Base-by-base conservation (phyloP, 2,329 filamentous ascomycete species). In the Escovopsis sp. region DNA sequence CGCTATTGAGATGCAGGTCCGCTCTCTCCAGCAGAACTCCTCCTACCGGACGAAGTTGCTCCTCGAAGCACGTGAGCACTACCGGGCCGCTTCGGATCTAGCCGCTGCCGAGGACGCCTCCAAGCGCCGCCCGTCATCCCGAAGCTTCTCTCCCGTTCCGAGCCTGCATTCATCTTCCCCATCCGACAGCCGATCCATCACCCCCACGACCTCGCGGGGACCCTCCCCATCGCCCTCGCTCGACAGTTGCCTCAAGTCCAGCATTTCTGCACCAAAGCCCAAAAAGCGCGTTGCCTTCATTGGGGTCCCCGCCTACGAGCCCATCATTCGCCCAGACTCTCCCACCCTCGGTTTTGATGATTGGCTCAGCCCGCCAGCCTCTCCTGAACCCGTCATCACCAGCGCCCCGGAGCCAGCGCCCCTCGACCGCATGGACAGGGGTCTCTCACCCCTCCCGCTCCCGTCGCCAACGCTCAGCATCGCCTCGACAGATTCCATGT, bases 281-380 rank as follows among this genome's bases (percentile, higher is more conserved):
- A 64, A 61, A 54, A 65, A 65, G 51, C 59, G 59, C 16, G 61
- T 65, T 29, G 57, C 56, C 32, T 67, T 63, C 43, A 52, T 48
- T 31, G 56, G 62, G 20, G 48, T 47, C n/a, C 53, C 52, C 11
- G 48, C 58, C 13, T 57, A 59, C 13, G 61, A 72, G 49, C 68
- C 70, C 15, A 58, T 67, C 29, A 64, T 74, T 45, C 70, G 74
- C 8, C 74, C 73, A 0, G 74, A 78, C 49, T 77, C 73, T 4
- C 74, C 74, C 2, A 78, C 74, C 0, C 65, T 78, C 6, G 74
- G 74, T 10, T 67, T 73, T 43, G 69, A 71, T 40, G 67, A 68
- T 47, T 58, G 57, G 37, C 57, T 63, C 11, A 40, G 45, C 35
- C 49, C 53, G 10, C 41, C 37, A 25, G 50, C 50, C 15, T 51